Evolutionary conservation across 768 basidiomycete genomes (phyloP), one percentile per base, ranked within the genome.

Genomic region (Pholiota molesta): DNA sequence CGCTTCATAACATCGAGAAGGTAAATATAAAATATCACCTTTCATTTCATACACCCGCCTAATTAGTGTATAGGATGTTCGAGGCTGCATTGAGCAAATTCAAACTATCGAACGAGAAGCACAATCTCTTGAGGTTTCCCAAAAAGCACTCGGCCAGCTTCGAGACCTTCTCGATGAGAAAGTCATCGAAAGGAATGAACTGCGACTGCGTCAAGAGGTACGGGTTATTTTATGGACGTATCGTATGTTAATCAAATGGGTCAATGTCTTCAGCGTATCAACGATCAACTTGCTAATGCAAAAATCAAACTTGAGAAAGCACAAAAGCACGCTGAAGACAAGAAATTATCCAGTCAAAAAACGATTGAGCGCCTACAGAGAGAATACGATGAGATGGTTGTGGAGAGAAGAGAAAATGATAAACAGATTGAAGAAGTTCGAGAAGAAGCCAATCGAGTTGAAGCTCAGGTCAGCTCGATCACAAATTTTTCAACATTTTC

Each of bases 221-320:
- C 7, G 52, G 2, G 13, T 40, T 11, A 19, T 29, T 13, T 49
- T 21, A 44, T 42, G 4, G 16, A 28, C 23, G 19, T 37, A 1
- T 45, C 9, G 28, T 26, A 14, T 21, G 21, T 53, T 5, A 13
- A 37, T 52, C 40, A 60, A 19, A 59, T 37, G 16, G 16, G 16
- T 51, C 9, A 6, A 26, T 39, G 14, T 45, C 9, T 2, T 21
- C 13, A 97, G 92, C 91, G 94, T 54, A 86, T 92, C n/a, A 79
- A 84, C 64, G 88, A 89, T 62, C 94, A 96, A 71, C 78, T 93
- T 11, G 75, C 79, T 8, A 94, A 95, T 72, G 95, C 95, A 5
- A 82, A 86, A 49, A 90, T 93, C 66, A 95, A 94, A 73, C 82
- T 95, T 9, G 86, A 90, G 59, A 85, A 92, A 28, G 89, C 91